phyloP scores from a whole-genome alignment of 2,329 filamentous ascomycete species.

The Helicocarpus griseus region DNA sequence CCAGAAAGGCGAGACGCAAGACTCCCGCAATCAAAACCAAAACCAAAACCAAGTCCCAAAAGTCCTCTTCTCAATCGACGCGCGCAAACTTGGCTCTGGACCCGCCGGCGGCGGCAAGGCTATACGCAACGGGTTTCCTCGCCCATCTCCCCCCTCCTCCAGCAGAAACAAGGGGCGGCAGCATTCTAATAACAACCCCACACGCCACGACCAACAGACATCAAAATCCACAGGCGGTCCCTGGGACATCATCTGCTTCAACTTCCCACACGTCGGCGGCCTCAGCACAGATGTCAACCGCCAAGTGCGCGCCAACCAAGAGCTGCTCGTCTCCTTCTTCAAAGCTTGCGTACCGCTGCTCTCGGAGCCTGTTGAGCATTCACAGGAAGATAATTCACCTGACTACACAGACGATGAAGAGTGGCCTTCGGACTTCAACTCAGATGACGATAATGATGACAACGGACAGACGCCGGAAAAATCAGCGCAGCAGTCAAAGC shows the following conservation, averaged over 20 bases:
- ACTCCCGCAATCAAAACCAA: not conserved
- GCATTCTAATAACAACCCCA: not conserved
- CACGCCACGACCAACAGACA: not conserved
- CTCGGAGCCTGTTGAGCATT: slow-evolving; percentile 19
- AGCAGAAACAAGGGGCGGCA: not conserved
- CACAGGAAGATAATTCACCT: slow-evolving; percentile 7
- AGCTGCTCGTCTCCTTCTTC: slow-evolving; percentile 41
- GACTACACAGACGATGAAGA: too few relatives aligned
- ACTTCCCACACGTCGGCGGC: slow-evolving; percentile 94
- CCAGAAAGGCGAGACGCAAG: not conserved
- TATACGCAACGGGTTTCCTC: slow-evolving; percentile 32
- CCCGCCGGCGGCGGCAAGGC: slow-evolving; percentile 32
- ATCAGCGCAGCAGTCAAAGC: too few relatives aligned
- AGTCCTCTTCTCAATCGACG: slow-evolving; percentile 35
- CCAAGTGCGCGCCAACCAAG: slow-evolving; percentile 85
- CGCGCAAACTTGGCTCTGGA: slow-evolving; percentile 30
- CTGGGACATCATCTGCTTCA: slow-evolving; percentile 81
- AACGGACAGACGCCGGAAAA: slow-evolving; percentile 10
- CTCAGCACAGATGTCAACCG: slow-evolving; percentile 87
- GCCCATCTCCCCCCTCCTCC: slow-evolving; percentile 6
- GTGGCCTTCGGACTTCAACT: not conserved
- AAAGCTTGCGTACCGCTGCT: slow-evolving; percentile 34
- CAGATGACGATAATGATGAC: slow-evolving; percentile 9
- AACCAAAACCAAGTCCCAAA: slow-evolving; percentile 14
- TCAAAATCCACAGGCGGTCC: slow-evolving; percentile 22